Conservation (phyloP, 768 basidiomycete species). For the Tricholoma hemisulphureum region DNA sequence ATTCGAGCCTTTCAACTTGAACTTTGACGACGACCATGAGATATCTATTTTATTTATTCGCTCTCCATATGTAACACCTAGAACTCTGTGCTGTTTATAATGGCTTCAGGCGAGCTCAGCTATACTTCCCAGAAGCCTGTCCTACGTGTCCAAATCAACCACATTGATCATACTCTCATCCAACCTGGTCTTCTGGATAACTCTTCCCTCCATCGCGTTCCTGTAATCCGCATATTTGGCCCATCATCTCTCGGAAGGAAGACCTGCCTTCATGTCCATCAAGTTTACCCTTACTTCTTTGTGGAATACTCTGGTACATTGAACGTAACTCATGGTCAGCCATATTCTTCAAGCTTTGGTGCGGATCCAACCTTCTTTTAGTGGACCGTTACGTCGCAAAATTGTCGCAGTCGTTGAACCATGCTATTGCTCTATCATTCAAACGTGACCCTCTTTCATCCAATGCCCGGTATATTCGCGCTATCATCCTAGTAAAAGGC, state of each 20-base stretch:
- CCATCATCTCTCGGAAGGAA: constrained; percentile 72
- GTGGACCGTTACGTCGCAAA: constrained; percentile 72
- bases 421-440: constrained; percentile 80
- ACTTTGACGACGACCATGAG: neutral
- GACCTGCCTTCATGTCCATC: constrained; percentile 88
- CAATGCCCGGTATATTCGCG: constrained; percentile 64
- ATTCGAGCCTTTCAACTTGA: no score
- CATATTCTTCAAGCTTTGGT: neutral
- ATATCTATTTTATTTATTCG: neutral
- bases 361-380: constrained; percentile 27
- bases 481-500: constrained; percentile 88
- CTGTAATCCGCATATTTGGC: constrained; percentile 86
- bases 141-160: constrained; percentile 45
- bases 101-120: neutral
- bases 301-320: constrained; percentile 76
- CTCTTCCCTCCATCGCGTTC: constrained; percentile 59
- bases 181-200: constrained; percentile 66
- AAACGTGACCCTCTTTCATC: constrained; percentile 65
- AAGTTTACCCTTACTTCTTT: constrained; percentile 92
- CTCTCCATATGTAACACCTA: neutral
- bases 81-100: neutral
- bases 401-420: constrained; percentile 75
- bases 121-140: constrained; percentile 19
- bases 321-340: constrained; percentile 59
- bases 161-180: constrained; percentile 64